Base-by-base conservation (phyloP, 2,329 filamentous ascomycete species). In the Ophiostoma populinum region DNA sequence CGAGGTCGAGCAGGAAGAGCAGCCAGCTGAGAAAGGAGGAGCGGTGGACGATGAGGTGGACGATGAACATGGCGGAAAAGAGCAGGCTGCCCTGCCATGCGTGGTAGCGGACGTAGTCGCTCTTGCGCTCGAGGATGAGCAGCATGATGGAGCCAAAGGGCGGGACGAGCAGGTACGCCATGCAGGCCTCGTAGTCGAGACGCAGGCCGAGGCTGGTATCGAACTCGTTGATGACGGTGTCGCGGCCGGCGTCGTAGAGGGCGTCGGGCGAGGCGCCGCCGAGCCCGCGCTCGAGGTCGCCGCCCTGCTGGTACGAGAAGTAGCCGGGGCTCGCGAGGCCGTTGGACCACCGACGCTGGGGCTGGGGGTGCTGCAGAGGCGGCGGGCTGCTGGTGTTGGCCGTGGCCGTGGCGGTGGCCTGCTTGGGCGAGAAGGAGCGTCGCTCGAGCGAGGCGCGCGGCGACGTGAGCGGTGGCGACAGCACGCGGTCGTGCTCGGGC, bases 101-200 rank as follows among this genome's bases (percentile, higher is more conserved):
- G 55, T 98, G 90, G 47, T 57, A 87, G 80, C 90, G 70, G 38
- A 98, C 90, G 55, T 93, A 98, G 58, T 98, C 90, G 51, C 85
- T 94, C 62, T 93, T 90, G 51, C 86, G 74, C 65, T 98, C 90
- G 43, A 87, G 53, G 29, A 95, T 69, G 45, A 98, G 57, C 46
- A 98, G 57, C 45, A 93, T 54, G 18, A 94, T 81, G 3, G 80
- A 81, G 3, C 87, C 90, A 0, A 86, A 65, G 1, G 90, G 90
- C 42, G 90, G 90, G 11, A 92, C 58, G 33, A 79, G 62, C 42
- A 94, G 52, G 54, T 98, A 98, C 35, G 90, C 87, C 49, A 94
- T 58, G 51, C 78, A 81, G 6, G 90, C 87, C 62, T 95, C 87
- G 50, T 87, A 79, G 51, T 92, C 83, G 45, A 95, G 65, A 37